phyloP scores from a whole-genome alignment of 495 filamentous ascomycete species.

The Podospora sp. region DNA sequence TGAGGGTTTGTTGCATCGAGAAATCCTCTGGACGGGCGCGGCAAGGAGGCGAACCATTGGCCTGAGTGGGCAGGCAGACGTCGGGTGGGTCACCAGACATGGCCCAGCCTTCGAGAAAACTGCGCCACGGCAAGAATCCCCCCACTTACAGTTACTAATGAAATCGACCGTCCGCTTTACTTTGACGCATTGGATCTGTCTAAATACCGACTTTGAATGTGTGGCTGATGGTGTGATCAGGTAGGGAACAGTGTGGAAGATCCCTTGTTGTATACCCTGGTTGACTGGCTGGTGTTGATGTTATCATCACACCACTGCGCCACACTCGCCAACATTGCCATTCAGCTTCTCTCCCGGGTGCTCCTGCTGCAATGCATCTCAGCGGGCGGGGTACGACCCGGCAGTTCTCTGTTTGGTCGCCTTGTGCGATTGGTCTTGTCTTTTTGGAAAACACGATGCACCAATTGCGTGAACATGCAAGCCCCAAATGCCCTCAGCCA shows the following conservation, averaged over 20 bases:
- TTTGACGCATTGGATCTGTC: too few relatives aligned
- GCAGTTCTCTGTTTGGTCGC: constrained; percentile 1
- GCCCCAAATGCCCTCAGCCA: background rate
- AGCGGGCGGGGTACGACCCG: background rate
- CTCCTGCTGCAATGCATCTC: background rate
- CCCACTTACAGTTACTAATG: too few relatives aligned
- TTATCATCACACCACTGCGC: constrained; percentile 1
- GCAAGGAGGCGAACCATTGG: too few relatives aligned
- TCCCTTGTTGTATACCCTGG: too few relatives aligned
- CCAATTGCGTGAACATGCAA: background rate
- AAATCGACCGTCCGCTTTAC: too few relatives aligned
- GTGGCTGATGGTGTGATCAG: background rate
- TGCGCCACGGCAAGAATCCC: too few relatives aligned
- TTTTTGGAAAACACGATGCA: background rate
- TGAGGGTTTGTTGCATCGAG: too few relatives aligned
- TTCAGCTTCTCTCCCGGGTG: background rate
- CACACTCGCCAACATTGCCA: background rate
- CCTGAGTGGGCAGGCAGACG: too few relatives aligned
- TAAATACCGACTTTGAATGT: too few relatives aligned
- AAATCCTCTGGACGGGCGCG: too few relatives aligned
- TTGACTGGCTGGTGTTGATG: background rate
- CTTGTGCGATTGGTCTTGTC: background rate
- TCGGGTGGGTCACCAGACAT: too few relatives aligned
- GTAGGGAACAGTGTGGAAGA: background rate
- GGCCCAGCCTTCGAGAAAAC: too few relatives aligned